Percentiles rank a stretch among this genome's conserved stretches.
Conservation (phyloP, 345 rosid genomes). For the Camelina laxa region DNA sequence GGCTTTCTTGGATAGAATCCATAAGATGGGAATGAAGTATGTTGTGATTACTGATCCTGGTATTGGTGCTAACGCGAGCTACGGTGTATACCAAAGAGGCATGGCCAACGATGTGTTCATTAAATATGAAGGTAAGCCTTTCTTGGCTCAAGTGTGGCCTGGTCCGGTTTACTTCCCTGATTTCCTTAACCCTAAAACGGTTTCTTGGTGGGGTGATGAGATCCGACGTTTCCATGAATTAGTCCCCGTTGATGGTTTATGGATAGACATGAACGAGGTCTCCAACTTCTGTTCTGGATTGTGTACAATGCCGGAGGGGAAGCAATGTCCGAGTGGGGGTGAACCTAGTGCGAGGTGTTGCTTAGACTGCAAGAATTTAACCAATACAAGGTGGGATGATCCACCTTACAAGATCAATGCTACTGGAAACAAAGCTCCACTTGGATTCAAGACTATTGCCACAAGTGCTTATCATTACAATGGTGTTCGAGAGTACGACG, state of each 20-base stretch:
- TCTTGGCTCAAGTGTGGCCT: slow-evolving; percentile 96
- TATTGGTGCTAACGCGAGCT: slow-evolving; percentile 71
- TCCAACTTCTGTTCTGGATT: slow-evolving; percentile 87
- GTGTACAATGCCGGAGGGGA: slow-evolving; percentile 71
- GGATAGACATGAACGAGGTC: slow-evolving; percentile 99
- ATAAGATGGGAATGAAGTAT: slow-evolving; percentile 88
- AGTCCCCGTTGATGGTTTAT: slow-evolving; percentile 86
- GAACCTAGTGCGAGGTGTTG: slow-evolving; percentile 99
- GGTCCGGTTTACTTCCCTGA: slow-evolving; percentile 96
- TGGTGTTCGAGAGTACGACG: slow-evolving; percentile 88
- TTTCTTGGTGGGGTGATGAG: slow-evolving; percentile 93
- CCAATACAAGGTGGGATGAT: slow-evolving; percentile 84
- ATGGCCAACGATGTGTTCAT: slow-evolving; percentile 85
- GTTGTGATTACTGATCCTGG: slow-evolving; percentile 83
- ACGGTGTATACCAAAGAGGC: slow-evolving; percentile 80
- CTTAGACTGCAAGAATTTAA: slow-evolving; percentile 95
- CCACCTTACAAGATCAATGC: slow-evolving; percentile 98
- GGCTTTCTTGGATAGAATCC: slow-evolving; percentile 82
- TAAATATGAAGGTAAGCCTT: slow-evolving; percentile 84
- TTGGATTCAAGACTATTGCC: slow-evolving; percentile 93
- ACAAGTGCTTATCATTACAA: slow-evolving; percentile 90
- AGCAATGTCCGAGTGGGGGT: slow-evolving; percentile 70
- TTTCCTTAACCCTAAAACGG: slow-evolving; percentile 91
- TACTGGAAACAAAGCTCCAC: slow-evolving; percentile 66
- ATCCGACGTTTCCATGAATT: slow-evolving; percentile 87